A percentile compares a stretch with the other conserved stretches of the same genome.
These are phyloP conservation scores for Cyclocybe cylindracea DNA, from an alignment of 768 basidiomycete species.

Conservation along the genomic window DNA sequence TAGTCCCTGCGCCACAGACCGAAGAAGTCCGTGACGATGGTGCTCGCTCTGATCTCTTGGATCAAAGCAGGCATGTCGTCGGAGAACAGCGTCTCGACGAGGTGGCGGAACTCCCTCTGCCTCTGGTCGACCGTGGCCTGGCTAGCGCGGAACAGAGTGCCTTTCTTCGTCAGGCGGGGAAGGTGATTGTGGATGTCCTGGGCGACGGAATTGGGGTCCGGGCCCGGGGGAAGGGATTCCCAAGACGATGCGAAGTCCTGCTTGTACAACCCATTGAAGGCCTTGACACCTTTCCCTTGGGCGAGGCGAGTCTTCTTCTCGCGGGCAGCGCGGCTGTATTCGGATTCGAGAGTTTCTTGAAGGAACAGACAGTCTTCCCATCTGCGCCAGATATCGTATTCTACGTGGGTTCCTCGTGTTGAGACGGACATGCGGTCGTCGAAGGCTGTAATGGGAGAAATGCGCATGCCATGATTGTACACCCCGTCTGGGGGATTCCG, in stretches of 20 bases:
- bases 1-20: constrained; percentile 75
- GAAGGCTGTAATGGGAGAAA: constrained; percentile 41
- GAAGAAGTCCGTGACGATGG: constrained; percentile 73
- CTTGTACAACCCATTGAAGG: constrained; percentile 63
- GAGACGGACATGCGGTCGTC: constrained; percentile 40
- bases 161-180: constrained; percentile 71
- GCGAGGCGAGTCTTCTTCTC: constrained; percentile 67
- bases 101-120: constrained; percentile 54
- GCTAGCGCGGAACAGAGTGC: constrained; percentile 70
- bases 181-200: constrained; percentile 65
- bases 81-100: constrained; percentile 60
- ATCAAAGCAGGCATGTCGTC: constrained; percentile 67
- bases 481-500: constrained; percentile 41
- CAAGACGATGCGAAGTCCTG: constrained; percentile 79
- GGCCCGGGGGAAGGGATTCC: constrained; percentile 83
- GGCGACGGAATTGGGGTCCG: constrained; percentile 75
- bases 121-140: constrained; percentile 67
- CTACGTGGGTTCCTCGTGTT: constrained; percentile 36
- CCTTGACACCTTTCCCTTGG: constrained; percentile 77
- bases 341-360: constrained; percentile 67
- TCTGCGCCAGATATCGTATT: constrained; percentile 75
- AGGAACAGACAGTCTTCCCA: constrained; percentile 87
- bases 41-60: constrained; percentile 60
- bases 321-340: constrained; percentile 63
- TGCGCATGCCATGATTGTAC: constrained; percentile 63